phyloP scores from a whole-genome alignment of 345 rosid genomes.

The Heritiera littoralis region DNA sequence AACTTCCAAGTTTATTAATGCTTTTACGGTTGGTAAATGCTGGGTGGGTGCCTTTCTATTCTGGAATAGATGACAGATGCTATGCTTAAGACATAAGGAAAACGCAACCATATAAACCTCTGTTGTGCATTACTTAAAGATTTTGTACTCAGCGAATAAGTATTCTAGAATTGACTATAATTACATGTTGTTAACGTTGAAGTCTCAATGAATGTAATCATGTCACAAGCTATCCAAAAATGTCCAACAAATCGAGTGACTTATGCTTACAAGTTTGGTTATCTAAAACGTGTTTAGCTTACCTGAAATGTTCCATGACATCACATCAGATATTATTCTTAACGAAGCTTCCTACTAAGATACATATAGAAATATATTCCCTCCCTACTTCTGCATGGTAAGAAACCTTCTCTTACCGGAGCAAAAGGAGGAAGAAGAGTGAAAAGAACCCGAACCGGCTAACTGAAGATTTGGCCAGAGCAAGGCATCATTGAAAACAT shows the following conservation, averaged over 20 bases:
- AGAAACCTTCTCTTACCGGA: not conserved
- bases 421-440: not conserved
- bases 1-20: not conserved
- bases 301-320: not conserved
- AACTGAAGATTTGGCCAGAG: not conserved
- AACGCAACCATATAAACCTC: not conserved
- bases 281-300: not conserved
- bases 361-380: not conserved
- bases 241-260: not conserved
- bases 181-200: not conserved
- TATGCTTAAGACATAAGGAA: not conserved
- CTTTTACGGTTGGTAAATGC: not conserved
- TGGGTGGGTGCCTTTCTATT: not conserved
- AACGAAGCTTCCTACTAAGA: not conserved
- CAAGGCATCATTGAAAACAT: not conserved
- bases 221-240: not conserved
- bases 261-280: conserved; percentile 4
- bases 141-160: too few species aligned
- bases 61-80: not conserved
- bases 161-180: not conserved
- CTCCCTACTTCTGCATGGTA: not conserved
- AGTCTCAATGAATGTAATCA: not conserved
- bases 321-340: not conserved
- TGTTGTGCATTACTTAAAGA: not conserved
- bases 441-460: not conserved